Evolutionary conservation across 106 monocot genomes (phyloP), one percentile per base, ranked within the genome.

Genomic region (Posidonia australis): DNA sequence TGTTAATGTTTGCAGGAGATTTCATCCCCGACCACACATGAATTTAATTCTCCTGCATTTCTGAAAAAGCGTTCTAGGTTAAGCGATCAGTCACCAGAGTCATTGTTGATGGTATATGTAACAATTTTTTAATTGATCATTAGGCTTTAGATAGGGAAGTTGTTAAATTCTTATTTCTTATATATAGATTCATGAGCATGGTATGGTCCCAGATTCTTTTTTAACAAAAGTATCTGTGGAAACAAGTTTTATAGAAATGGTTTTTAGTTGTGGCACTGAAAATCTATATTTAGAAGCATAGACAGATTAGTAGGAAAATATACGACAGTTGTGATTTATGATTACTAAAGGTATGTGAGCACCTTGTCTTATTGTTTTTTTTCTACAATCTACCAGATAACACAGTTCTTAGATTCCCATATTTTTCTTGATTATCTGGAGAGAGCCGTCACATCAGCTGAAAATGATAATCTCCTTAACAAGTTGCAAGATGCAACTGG

Each of bases 401-500:
- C 80, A 68, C 90, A 98, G 61, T 91, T 98, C 73, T 77, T 98
- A 75, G 98, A 91, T 69, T 85, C 98, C 51, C 98, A 90, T 76
- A 87, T 84, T 36, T 98, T 91, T 67, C 57, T 83, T 53, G 87
- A 98, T 81, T 98, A 98, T 73, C 36, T 91, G 57, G 98, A 87
- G 66, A 85, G 91, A 77, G 87, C 70, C 22, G 68, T 74, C 52
- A 85, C 67, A 71, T 78, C 90, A 27, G 84, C 84, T 72, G 87
- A 83, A 66, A 73, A 46, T 36, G 74, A 64, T 61, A 98, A 84
- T 71, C 90, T 98, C 81, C 84, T 98, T 63, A 77, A 87, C 77
- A 98, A 91, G 77, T 77, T 98, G 78, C 98, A 98, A 83, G 98
- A 98, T 83, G 85, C 98, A 79, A 77, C 65, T 32, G 98, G 98